Percentiles rank a stretch among this genome's conserved stretches.
phyloP scores from a whole-genome alignment of 1,284 basidiomycete genomes.

The Coriolopsis trogii region DNA sequence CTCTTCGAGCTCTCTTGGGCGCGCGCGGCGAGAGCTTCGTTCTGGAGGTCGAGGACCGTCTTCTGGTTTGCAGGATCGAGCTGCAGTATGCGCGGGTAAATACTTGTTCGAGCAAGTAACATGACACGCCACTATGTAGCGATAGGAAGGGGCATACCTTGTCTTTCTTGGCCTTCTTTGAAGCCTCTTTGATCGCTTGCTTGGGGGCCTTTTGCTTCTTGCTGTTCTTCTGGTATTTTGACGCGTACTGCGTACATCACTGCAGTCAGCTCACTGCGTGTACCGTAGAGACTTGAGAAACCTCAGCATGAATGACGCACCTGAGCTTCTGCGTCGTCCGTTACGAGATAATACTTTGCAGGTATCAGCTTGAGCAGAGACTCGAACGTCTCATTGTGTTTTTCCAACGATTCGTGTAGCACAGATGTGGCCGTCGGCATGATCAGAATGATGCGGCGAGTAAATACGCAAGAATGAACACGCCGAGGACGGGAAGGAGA shows the following conservation, averaged over 20 bases:
- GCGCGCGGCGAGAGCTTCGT: slow-evolving; percentile 45
- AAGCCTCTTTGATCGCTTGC: slow-evolving; percentile 85
- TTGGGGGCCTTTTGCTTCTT: slow-evolving; percentile 82
- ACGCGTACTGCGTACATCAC: slow-evolving; percentile 40
- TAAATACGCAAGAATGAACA: not conserved
- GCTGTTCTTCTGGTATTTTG: slow-evolving; percentile 89
- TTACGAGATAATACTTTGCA: slow-evolving; percentile 82
- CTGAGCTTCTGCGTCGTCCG: slow-evolving; percentile 71
- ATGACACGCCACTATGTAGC: not conserved
- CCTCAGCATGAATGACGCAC: slow-evolving; percentile 35
- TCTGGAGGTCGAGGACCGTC: slow-evolving; percentile 77
- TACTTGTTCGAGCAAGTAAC: no score
- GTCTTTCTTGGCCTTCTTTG: slow-evolving; percentile 82
- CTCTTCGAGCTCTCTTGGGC: slow-evolving; percentile 30
- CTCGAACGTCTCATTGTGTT: slow-evolving; percentile 85
- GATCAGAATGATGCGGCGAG: not conserved
- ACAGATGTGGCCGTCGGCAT: slow-evolving; percentile 56
- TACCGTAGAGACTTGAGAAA: no score
- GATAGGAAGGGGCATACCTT: no score
- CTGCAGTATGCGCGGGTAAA: slow-evolving; percentile 37
- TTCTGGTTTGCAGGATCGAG: slow-evolving; percentile 90
- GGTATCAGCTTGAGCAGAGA: slow-evolving; percentile 83
- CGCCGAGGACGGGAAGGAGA: not conserved
- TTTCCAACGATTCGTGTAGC: slow-evolving; percentile 72
- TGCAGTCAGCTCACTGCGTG: not conserved